These are phyloP conservation scores for Pisolithus tinctorius DNA, from an alignment of 768 basidiomycete species.

Conservation along the genomic window DNA sequence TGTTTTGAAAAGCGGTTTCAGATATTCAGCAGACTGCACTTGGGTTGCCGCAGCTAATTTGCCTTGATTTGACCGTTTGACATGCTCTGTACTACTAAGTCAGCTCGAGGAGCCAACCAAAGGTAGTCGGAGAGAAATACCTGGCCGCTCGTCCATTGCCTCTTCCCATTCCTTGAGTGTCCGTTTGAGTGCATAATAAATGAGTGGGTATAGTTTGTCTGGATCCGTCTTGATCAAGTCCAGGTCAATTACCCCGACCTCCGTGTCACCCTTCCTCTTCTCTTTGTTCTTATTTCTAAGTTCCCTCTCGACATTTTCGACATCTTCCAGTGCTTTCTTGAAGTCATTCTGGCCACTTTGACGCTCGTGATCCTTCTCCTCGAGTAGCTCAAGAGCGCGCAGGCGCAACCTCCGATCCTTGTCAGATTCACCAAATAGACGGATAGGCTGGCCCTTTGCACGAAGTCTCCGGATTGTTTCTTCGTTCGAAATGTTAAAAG, in stretches of 20 bases:
- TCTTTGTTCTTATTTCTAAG: conserved; percentile 48
- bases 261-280: conserved; percentile 56
- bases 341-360: conserved; percentile 93
- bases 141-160: conserved; percentile 89
- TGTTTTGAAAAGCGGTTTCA: conserved; percentile 93
- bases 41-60: conserved; percentile 94
- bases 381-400: conserved; percentile 90
- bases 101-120: background rate
- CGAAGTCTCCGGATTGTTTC: conserved; percentile 88
- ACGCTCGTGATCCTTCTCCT: conserved; percentile 77
- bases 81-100: conserved; percentile 45
- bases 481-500: conserved; percentile 89
- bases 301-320: conserved; percentile 71
- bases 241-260: conserved; percentile 69
- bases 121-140: conserved; percentile 33
- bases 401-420: conserved; percentile 87
- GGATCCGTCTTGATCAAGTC: conserved; percentile 82
- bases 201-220: conserved; percentile 92
- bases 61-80: conserved; percentile 87
- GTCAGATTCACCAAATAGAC: conserved; percentile 92
- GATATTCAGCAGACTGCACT: conserved; percentile 90
- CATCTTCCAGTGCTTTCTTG: conserved; percentile 81
- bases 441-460: conserved; percentile 87
- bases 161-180: conserved; percentile 95
- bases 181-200: conserved; percentile 92